These are phyloP conservation scores for Phytophthora hybrid DNA, from an alignment of 352 stramenopile genomes.

Conservation along the genomic window DNA sequence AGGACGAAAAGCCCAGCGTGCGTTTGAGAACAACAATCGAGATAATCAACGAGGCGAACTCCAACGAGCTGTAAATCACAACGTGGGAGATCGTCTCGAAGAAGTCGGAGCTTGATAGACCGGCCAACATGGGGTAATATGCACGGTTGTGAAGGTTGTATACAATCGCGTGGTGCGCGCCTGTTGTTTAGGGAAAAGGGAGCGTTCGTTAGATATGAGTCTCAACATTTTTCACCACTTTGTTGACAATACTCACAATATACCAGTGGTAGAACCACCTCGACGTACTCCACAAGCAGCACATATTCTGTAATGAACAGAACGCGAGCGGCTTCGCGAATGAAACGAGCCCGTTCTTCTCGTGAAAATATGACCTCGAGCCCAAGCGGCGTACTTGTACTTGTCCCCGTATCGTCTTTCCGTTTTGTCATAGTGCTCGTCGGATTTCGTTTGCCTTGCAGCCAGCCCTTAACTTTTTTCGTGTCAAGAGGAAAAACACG, in stretches of 20 bases:
- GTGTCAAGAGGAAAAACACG: not conserved
- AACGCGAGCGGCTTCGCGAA: conserved; percentile 30
- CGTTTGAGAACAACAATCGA: not conserved
- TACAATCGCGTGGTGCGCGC: not conserved
- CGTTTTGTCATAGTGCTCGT: not conserved
- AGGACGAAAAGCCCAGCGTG: no score
- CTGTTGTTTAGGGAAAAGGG: not conserved
- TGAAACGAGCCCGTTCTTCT: conserved; percentile 22
- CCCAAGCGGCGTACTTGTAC: not conserved
- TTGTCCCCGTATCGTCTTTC: not conserved
- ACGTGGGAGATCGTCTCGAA: not conserved
- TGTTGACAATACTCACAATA: conserved; percentile 22
- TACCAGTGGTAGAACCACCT: conserved; percentile 39
- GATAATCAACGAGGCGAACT: not conserved
- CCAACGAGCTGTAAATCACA: not conserved
- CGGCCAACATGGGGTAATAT: not conserved
- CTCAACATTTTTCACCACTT: no score
- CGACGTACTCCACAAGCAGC: conserved; percentile 42
- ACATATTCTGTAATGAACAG: conserved; percentile 47
- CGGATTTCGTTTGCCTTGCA: not conserved
- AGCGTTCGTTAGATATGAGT: no score
- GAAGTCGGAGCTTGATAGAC: not conserved
- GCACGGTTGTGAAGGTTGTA: conserved; percentile 1
- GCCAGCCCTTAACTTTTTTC: not conserved
- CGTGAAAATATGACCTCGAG: conserved; percentile 6